These are phyloP conservation scores for Pochonia chlamydosporia DNA, from an alignment of 2,329 filamentous ascomycete species.

Conservation along the genomic window DNA sequence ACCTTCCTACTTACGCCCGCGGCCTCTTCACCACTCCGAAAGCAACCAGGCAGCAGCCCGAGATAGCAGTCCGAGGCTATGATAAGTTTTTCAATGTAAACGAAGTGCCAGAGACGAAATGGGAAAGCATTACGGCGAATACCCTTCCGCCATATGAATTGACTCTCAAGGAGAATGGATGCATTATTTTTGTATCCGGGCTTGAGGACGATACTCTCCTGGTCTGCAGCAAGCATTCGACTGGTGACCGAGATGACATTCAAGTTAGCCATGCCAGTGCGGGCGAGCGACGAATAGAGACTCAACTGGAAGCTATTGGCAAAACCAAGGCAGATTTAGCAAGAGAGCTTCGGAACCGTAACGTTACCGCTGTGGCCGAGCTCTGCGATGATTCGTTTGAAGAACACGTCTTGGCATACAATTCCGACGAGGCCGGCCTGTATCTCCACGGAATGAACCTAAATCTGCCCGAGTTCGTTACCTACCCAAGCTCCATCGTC, in stretches of 20 bases:
- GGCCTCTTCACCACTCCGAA: conserved; percentile 83
- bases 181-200: conserved; percentile 95
- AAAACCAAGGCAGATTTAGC: conserved; percentile 77
- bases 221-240: conserved; percentile 99
- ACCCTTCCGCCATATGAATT: conserved; percentile 90
- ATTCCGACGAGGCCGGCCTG: conserved; percentile 73
- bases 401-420: conserved; percentile 92
- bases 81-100: conserved; percentile 98
- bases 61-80: conserved; percentile 86
- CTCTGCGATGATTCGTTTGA: conserved; percentile 95
- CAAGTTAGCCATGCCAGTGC: conserved; percentile 76
- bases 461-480: conserved; percentile 87
- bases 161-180: conserved; percentile 98
- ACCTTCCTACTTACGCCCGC: conserved; percentile 86
- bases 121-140: conserved; percentile 68
- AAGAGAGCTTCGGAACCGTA: conserved; percentile 66
- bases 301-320: conserved; percentile 70
- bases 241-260: conserved; percentile 67
- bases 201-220: conserved; percentile 83
- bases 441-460: conserved; percentile 96
- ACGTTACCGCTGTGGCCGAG: conserved; percentile 91
- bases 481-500: conserved; percentile 76
- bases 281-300: conserved; percentile 76
- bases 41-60: conserved; percentile 55
- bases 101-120: conserved; percentile 77